Percentiles rank a stretch among this genome's conserved stretches.
Conservation (phyloP, 768 basidiomycete species). For the Sistotremastrum niveocremeum region DNA sequence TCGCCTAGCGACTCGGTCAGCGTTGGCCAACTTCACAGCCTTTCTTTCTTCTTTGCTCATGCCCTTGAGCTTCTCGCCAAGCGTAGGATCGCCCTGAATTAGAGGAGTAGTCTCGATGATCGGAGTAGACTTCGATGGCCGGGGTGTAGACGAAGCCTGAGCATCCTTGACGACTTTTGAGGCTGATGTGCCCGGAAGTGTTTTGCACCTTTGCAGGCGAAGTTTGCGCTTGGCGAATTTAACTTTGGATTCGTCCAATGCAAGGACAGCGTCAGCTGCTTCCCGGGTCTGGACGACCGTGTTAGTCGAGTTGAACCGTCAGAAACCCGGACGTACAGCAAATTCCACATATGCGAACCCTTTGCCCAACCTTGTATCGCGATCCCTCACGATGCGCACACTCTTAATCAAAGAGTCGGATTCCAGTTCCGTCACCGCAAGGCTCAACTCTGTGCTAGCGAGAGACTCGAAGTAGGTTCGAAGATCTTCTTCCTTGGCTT, state of each 20-base stretch:
- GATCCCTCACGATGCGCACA: constrained; percentile 83
- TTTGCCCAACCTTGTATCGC: constrained; percentile 86
- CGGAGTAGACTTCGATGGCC: constrained; percentile 1
- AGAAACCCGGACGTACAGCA: constrained; percentile 33
- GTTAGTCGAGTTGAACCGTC: background rate
- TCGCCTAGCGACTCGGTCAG: constrained; percentile 69
- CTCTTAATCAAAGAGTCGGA: constrained; percentile 52
- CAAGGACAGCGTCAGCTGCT: constrained; percentile 87
- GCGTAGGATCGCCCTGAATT: constrained; percentile 70
- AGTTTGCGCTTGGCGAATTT: constrained; percentile 90
- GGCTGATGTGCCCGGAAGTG: constrained; percentile 29
- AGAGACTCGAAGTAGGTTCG: constrained; percentile 76
- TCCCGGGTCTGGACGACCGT: constrained; percentile 51
- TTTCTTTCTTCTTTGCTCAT: constrained; percentile 82
- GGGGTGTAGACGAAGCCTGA: constrained; percentile 13
- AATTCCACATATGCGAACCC: constrained; percentile 93
- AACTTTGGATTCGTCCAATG: constrained; percentile 60
- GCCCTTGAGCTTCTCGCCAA: constrained; percentile 66
- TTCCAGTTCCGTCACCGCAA: too few relatives aligned
- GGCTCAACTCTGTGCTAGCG: constrained; percentile 56
- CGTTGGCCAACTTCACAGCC: constrained; percentile 61
- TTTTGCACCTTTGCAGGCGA: constrained; percentile 84
- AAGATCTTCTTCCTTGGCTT: constrained; percentile 80
- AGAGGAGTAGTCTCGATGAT: constrained; percentile 15
- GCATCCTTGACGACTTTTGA: constrained; percentile 10